Evolutionary conservation across 306 rosid genomes (phyloP).

Genomic region (Vigna trinervia): DNA sequence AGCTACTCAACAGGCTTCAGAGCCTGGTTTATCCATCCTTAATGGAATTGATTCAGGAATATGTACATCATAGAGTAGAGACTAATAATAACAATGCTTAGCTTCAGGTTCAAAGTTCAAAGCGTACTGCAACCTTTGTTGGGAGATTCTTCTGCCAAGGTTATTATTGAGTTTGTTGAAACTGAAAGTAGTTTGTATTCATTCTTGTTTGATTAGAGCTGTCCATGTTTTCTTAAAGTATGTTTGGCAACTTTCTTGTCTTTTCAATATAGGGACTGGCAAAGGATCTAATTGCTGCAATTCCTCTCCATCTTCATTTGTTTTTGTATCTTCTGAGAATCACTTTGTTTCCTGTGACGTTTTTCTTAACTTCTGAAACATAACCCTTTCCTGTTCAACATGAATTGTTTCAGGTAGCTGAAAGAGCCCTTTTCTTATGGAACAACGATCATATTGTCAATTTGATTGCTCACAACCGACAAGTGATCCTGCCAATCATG

Average conservation of each 20-base stretch:
- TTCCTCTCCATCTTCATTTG: conserved; percentile 27
- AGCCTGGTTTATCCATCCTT: neutral
- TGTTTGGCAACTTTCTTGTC: neutral
- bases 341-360: conserved; percentile 22
- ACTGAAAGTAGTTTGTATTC: conserved; percentile 28
- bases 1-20: conserved; percentile 6
- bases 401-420: conserved; percentile 79
- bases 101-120: conserved; percentile 15
- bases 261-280: neutral
- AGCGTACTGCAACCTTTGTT: conserved; percentile 19
- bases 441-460: conserved; percentile 85
- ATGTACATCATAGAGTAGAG: neutral
- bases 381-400: neutral
- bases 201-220: conserved; percentile 13
- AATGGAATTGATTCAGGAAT: neutral
- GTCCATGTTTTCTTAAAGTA: conserved; percentile 21
- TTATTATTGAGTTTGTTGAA: neutral
- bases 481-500: conserved; percentile 78
- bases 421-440: conserved; percentile 97
- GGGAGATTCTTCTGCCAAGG: conserved; percentile 2
- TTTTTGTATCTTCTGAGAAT: conserved; percentile 34
- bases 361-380: conserved; percentile 24
- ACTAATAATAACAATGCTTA: conserved; percentile 5
- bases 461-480: conserved; percentile 86
- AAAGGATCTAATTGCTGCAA: neutral